Base-by-base conservation (phyloP, 768 basidiomycete genomes). In the Boletus rubescentipes region DNA sequence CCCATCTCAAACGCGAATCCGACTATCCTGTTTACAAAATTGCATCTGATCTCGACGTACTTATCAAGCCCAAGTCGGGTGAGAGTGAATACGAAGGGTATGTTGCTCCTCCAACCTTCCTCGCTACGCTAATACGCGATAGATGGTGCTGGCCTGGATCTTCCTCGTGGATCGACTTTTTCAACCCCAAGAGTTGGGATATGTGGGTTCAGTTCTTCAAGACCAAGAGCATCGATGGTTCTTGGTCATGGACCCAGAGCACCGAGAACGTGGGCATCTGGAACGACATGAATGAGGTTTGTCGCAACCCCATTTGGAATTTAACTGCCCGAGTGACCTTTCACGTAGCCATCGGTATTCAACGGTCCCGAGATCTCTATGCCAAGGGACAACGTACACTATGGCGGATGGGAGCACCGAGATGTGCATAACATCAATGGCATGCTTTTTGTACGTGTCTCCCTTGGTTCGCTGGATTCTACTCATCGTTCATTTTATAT, bases 241-340 rank as follows among this genome's bases (percentile, higher is more conserved):
- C 77, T n/a, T 92, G 85, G 82, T 75, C 83, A 8, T 92, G 91
- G 88, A 82, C 77, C 0, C 73, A 90, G 58, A 90, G 94, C 60
- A 93, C 92, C 2, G 83, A 86, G 30, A 82, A 84, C 60, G 81
- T 98, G 14, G 87, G 87, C 68, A 93, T 98, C 61, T 99, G 97
- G 97, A 98, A 98, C 67, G 97, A 99, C 67, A 99, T 99, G 97
- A 98, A 98, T 61, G 97, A 98, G 83, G 93, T 93, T 46, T 9
- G 77, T 59, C 9, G 7, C 31, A 2, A n/a, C 11, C n/a, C 2
- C 43, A 34, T 38, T 15, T 7, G 5, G 15, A 20, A 20, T 21
- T n/a, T n/a, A n/a, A n/a, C n/a, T n/a, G n/a, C n/a, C n/a, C 14
- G 18, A 44, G n/a, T 51, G 35, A 56, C 30, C 50, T 38, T 49